These are phyloP conservation scores for Neolecta irregularis DNA, from an alignment of 1,139 yeast species.

Conservation along the genomic window DNA sequence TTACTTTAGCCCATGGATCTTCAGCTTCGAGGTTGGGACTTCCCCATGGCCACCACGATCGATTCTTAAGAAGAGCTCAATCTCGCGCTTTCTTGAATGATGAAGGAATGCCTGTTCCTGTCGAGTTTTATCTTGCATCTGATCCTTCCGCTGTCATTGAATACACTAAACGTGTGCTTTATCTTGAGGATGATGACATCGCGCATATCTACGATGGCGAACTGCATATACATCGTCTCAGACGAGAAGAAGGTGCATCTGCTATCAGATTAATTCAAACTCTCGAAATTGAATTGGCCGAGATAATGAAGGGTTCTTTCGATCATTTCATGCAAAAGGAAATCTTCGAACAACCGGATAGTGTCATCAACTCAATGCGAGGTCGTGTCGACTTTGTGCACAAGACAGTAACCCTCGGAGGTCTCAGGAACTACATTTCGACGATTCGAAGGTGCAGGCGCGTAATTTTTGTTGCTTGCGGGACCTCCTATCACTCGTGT, in stretches of 20 bases:
- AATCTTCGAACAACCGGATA: slow-evolving; percentile 96
- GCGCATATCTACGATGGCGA: slow-evolving; percentile 98
- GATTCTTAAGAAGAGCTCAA: slow-evolving; percentile 76
- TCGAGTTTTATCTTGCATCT: slow-evolving; percentile 89
- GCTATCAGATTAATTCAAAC: slow-evolving; percentile 93
- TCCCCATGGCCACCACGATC: too few species aligned
- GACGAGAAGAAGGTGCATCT: slow-evolving; percentile 78
- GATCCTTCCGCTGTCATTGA: slow-evolving; percentile 97
- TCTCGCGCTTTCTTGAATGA: slow-evolving; percentile 85
- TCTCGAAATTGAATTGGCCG: slow-evolving; percentile 89
- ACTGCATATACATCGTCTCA: slow-evolving; percentile 92
- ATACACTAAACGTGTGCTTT: slow-evolving; percentile 92
- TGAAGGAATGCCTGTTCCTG: slow-evolving; percentile 84
- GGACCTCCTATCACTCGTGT: slow-evolving; percentile 97
- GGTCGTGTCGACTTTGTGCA: slow-evolving; percentile 92
- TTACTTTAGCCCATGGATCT: too few species aligned
- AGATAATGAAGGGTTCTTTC: slow-evolving; percentile 95
- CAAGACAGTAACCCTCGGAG: slow-evolving; percentile 69
- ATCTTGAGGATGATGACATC: slow-evolving; percentile 94
- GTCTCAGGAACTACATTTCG: slow-evolving; percentile 68
- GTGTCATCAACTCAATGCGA: slow-evolving; percentile 96
- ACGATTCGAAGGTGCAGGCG: slow-evolving; percentile 91
- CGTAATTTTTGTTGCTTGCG: slow-evolving; percentile 97
- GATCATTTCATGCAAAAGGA: slow-evolving; percentile 98
- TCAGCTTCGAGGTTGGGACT: too few species aligned